Evolutionary conservation across 2,329 filamentous ascomycete genomes (phyloP).

Genomic region (Trichoderma polysporum): DNA sequence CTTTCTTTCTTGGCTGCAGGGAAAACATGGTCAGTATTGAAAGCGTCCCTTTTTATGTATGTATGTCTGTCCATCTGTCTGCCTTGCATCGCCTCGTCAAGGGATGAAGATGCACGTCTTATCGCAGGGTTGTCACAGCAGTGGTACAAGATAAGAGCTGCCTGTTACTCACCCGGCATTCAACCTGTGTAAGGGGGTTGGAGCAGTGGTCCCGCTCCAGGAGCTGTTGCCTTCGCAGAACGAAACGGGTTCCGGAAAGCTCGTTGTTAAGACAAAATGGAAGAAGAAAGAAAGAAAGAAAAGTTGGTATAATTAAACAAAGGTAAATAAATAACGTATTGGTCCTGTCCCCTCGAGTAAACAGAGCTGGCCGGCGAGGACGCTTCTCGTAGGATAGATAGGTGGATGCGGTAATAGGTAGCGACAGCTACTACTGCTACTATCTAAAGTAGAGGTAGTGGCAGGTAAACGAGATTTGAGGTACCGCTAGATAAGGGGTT

Average conservation of each 20-base stretch:
- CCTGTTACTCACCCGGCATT: constrained; percentile 22
- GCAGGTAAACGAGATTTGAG: constrained; percentile 18
- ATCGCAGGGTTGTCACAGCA: constrained; percentile 11
- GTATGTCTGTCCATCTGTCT: background rate
- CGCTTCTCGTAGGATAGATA: constrained; percentile 8
- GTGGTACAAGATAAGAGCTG: constrained; percentile 16
- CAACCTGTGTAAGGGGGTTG: constrained; percentile 21
- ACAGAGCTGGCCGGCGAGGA: background rate
- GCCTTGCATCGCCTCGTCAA: background rate
- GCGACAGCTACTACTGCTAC: background rate
- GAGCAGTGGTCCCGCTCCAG: constrained; percentile 23
- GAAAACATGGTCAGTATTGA: constrained; percentile 2
- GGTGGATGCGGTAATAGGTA: background rate
- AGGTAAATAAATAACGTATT: background rate
- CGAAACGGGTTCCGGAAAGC: constrained; percentile 10
- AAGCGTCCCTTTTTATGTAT: background rate
- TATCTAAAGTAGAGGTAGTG: background rate
- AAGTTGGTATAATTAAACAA: background rate
- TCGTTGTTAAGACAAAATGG: background rate
- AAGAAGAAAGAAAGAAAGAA: background rate
- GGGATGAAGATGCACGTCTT: constrained; percentile 14
- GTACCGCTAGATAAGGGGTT: constrained; percentile 21
- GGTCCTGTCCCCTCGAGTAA: background rate
- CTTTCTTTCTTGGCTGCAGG: constrained; percentile 45
- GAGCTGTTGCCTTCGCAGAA: constrained; percentile 15